Percentiles rank a stretch among this genome's conserved stretches.
phyloP scores from a whole-genome alignment of 768 basidiomycete species.

The Xanthoconium stramineum region DNA sequence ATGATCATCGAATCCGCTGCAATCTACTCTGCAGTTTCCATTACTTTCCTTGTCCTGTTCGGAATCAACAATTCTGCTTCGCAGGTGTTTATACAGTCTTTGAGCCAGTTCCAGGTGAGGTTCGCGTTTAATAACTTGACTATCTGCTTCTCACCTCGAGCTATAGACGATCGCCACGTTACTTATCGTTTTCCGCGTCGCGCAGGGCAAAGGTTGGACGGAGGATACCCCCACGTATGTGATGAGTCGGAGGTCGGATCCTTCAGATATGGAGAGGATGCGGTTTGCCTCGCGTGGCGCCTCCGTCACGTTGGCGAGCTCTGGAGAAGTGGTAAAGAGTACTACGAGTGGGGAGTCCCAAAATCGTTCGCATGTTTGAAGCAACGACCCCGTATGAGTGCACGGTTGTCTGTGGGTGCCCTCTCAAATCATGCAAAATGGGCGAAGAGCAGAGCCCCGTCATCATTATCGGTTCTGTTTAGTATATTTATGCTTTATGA shows the following conservation, averaged over 20 bases:
- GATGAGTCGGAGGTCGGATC: neutral
- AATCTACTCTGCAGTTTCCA: conserved; percentile 24
- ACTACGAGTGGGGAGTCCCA: neutral
- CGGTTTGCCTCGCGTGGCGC: neutral
- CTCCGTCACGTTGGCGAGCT: neutral
- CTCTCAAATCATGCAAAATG: too few species aligned
- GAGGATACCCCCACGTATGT: conserved; percentile 1
- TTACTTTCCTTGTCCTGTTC: conserved; percentile 32
- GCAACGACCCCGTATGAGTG: neutral
- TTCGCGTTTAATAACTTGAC: neutral
- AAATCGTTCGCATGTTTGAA: neutral
- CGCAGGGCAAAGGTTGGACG: conserved; percentile 1
- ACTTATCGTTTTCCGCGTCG: neutral
- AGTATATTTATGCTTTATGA: too few species aligned
- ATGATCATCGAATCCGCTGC: conserved; percentile 37
- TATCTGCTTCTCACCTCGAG: neutral
- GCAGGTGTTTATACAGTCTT: conserved; percentile 28
- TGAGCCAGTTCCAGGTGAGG: conserved; percentile 29
- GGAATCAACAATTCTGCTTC: conserved; percentile 18
- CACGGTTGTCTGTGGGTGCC: too few species aligned
- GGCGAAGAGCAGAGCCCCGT: too few species aligned
- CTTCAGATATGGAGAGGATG: neutral
- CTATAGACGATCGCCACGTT: conserved; percentile 5
- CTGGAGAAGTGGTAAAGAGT: neutral
- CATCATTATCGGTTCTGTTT: too few species aligned